These are phyloP conservation scores for Plicaturopsis crispa DNA, from an alignment of 768 basidiomycete species.

Conservation along the genomic window DNA sequence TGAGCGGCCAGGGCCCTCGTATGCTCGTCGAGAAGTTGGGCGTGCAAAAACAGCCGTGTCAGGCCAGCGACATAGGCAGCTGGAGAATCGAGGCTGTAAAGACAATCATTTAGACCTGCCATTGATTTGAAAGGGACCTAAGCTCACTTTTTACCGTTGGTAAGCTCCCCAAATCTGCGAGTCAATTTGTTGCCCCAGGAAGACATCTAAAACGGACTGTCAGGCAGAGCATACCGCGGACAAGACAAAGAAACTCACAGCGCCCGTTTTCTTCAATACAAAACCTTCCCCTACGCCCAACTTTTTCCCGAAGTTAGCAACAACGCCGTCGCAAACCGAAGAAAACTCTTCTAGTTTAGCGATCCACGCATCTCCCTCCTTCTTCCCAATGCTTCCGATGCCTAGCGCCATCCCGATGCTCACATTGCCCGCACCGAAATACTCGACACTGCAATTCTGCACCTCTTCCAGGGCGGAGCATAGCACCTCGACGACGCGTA, in stretches of 20 bases:
- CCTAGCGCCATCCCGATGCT: constrained; percentile 68
- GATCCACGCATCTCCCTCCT: constrained; percentile 76
- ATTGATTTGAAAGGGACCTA: constrained; percentile 1
- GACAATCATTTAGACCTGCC: constrained; percentile 6
- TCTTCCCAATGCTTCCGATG: constrained; percentile 67
- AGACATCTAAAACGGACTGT: constrained; percentile 33
- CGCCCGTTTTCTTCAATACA: constrained; percentile 68
- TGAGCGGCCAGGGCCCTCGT: constrained; percentile 63
- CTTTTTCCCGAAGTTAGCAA: constrained; percentile 80
- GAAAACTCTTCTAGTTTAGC: constrained; percentile 76
- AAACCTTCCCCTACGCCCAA: constrained; percentile 85
- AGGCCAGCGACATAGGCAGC: constrained; percentile 76
- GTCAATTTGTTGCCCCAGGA: constrained; percentile 71
- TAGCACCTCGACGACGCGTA: constrained; percentile 76
- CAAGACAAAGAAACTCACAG: constrained; percentile 29
- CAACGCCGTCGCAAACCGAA: constrained; percentile 69
- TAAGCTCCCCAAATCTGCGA: constrained; percentile 74
- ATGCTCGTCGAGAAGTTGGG: constrained; percentile 84
- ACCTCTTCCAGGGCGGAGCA: constrained; percentile 76
- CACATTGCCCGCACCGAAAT: constrained; percentile 74
- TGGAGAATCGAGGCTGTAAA: constrained; percentile 76
- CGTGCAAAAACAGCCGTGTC: constrained; percentile 61
- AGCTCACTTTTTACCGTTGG: constrained; percentile 82
- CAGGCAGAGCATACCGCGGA: neutral
- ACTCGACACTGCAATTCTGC: constrained; percentile 59